Conservation (phyloP, 768 basidiomycete genomes). For the Exsudoporus frostii region DNA sequence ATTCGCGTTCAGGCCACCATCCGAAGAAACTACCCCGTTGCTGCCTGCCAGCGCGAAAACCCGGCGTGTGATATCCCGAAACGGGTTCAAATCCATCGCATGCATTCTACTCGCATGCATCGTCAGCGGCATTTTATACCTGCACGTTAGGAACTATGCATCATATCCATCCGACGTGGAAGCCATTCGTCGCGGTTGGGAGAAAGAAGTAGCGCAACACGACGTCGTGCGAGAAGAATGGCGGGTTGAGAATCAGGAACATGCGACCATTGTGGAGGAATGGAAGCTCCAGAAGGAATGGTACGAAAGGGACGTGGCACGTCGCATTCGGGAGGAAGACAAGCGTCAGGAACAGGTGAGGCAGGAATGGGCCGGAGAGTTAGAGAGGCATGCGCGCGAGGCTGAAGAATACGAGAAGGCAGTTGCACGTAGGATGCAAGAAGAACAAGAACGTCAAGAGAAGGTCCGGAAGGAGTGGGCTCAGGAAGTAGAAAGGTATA, state of each 20-base stretch:
- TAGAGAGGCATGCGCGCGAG: not conserved
- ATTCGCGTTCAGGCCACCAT: not conserved
- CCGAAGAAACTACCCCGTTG: conserved; percentile 8
- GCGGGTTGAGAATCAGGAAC: conserved; percentile 5
- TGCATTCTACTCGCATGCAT: not conserved
- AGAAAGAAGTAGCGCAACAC: not conserved
- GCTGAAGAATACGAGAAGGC: not conserved
- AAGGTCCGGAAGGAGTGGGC: conserved; percentile 3
- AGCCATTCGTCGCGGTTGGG: conserved; percentile 10
- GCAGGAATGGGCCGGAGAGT: conserved; percentile 5
- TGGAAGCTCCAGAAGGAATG: conserved; percentile 13
- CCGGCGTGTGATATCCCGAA: not conserved
- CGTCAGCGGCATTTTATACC: not conserved
- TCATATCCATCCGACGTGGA: conserved; percentile 10
- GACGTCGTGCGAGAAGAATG: not conserved
- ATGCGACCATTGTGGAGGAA: not conserved
- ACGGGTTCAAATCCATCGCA: not conserved
- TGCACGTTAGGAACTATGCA: conserved; percentile 10
- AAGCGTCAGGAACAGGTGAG: conserved; percentile 6
- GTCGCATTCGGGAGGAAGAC: conserved; percentile 1
- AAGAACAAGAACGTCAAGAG: conserved; percentile 16
- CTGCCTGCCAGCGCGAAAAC: conserved; percentile 6
- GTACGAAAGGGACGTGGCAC: conserved; percentile 10
- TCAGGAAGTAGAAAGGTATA: conserved; percentile 2
- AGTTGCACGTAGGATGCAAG: not conserved